A percentile compares a stretch with the other conserved stretches of the same genome.
Conservation (phyloP, 2,329 filamentous ascomycete genomes). For the Acrodontium crateriforme region DNA sequence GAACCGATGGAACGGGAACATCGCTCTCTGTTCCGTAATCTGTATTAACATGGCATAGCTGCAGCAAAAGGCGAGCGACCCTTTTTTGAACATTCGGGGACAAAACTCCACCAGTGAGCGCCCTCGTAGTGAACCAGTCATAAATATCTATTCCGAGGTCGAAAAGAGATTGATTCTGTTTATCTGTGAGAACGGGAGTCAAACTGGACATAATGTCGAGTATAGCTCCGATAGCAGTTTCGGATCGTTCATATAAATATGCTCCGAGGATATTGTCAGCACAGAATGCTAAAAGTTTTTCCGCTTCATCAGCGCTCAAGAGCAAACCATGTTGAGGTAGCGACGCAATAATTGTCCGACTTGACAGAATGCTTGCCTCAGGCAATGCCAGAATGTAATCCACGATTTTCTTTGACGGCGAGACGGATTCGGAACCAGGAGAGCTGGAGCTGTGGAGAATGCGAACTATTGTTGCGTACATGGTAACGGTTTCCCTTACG, state of each 20-base stretch:
- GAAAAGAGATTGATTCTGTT: constrained; percentile 43
- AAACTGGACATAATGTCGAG: constrained; percentile 55
- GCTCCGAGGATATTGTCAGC: constrained; percentile 36
- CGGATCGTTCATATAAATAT: constrained; percentile 56
- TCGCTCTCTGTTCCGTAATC: constrained; percentile 48
- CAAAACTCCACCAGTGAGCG: constrained; percentile 53
- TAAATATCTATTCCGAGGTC: constrained; percentile 64
- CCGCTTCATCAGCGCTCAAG: constrained; percentile 22
- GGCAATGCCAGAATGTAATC: constrained; percentile 14
- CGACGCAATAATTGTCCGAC: constrained; percentile 11
- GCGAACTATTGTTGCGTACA: constrained; percentile 11
- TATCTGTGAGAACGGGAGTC: constrained; percentile 48
- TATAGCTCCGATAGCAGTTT: constrained; percentile 54
- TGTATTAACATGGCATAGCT: constrained; percentile 52
- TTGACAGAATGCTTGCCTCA: constrained; percentile 10
- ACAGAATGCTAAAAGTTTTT: constrained; percentile 33
- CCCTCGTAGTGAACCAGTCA: constrained; percentile 55
- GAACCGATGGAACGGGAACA: constrained; percentile 40
- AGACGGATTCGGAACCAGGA: neutral
- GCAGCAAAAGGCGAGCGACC: constrained; percentile 55
- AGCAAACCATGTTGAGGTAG: constrained; percentile 13
- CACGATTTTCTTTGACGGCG: constrained; percentile 8
- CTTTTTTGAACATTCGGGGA: constrained; percentile 55
- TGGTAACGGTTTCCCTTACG: constrained; percentile 9
- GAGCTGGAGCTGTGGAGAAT: constrained; percentile 2